These are phyloP conservation scores for Clonostachys solani DNA, from an alignment of 2,329 filamentous ascomycete genomes.

Conservation along the genomic window DNA sequence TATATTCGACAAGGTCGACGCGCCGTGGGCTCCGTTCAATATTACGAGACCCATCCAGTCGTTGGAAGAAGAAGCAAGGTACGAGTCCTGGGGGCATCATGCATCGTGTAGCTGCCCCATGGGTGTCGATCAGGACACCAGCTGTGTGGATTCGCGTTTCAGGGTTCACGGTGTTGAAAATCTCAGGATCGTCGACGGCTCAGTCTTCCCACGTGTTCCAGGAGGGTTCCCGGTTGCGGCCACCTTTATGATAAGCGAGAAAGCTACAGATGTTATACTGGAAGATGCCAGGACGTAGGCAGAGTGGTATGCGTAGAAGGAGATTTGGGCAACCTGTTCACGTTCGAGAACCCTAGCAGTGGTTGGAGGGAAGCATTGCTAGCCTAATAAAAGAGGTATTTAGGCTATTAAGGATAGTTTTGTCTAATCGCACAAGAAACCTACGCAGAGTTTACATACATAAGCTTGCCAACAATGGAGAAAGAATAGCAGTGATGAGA, in stretches of 20 bases:
- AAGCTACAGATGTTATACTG: constrained; percentile 23
- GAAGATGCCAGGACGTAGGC: neutral
- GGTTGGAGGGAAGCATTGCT: too few relatives aligned
- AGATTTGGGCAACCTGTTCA: too few relatives aligned
- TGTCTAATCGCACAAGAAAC: too few relatives aligned
- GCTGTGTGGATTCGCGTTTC: constrained; percentile 41
- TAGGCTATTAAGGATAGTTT: too few relatives aligned
- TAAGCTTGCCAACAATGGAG: too few relatives aligned
- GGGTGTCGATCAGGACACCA: constrained; percentile 18
- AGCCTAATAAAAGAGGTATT: too few relatives aligned
- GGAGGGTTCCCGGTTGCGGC: constrained; percentile 24
- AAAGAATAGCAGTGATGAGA: too few relatives aligned
- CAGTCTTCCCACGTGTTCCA: constrained; percentile 32
- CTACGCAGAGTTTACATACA: too few relatives aligned
- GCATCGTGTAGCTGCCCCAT: constrained; percentile 25
- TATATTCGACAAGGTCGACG: constrained; percentile 18
- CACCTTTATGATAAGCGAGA: constrained; percentile 24
- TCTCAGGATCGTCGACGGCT: constrained; percentile 40
- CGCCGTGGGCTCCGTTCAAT: constrained; percentile 1
- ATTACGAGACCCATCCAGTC: constrained; percentile 8
- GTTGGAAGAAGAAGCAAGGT: constrained; percentile 11
- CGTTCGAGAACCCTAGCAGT: too few relatives aligned
- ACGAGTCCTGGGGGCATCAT: constrained; percentile 25
- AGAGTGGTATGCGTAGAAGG: neutral
- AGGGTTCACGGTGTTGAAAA: constrained; percentile 39